Evolutionary conservation across 192 early-diverging fungal genomes (phyloP).

Genomic region (Backusella australiensis): DNA sequence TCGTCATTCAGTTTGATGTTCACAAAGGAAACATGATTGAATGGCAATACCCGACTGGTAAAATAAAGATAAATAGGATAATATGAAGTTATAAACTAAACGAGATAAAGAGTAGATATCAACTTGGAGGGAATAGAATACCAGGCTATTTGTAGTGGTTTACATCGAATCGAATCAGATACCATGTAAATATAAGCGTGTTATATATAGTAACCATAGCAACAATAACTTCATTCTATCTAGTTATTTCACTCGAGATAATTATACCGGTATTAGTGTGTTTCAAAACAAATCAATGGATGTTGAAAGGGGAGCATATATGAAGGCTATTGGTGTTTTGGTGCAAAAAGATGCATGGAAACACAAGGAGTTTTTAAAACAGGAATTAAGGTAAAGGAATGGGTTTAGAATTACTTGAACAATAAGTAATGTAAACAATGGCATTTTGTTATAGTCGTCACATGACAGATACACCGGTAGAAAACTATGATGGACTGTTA

Average conservation of each 20-base stretch:
- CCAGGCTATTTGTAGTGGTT: constrained; percentile 54
- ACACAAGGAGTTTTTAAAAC: constrained; percentile 41
- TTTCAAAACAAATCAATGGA: constrained; percentile 41
- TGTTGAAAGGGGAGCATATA: constrained; percentile 48
- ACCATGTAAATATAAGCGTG: constrained; percentile 43
- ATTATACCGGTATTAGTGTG: constrained; percentile 43
- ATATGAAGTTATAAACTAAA: background rate
- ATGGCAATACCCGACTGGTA: constrained; percentile 50
- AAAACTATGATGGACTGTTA: background rate
- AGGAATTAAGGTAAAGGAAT: constrained; percentile 34
- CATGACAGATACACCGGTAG: background rate
- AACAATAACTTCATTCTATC: background rate
- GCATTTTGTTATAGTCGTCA: background rate
- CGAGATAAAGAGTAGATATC: constrained; percentile 34
- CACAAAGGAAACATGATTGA: constrained; percentile 51
- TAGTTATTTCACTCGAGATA: constrained; percentile 48
- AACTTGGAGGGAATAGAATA: constrained; percentile 49
- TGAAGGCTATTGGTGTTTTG: constrained; percentile 49
- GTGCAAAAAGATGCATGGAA: constrained; percentile 50
- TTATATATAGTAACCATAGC: background rate
- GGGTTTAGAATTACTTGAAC: background rate
- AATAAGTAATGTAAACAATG: background rate
- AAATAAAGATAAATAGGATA: background rate
- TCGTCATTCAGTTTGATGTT: constrained; percentile 51
- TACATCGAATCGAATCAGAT: constrained; percentile 47